Base-by-base conservation (phyloP, 2,329 filamentous ascomycete genomes). In the Venturia aucupariae region DNA sequence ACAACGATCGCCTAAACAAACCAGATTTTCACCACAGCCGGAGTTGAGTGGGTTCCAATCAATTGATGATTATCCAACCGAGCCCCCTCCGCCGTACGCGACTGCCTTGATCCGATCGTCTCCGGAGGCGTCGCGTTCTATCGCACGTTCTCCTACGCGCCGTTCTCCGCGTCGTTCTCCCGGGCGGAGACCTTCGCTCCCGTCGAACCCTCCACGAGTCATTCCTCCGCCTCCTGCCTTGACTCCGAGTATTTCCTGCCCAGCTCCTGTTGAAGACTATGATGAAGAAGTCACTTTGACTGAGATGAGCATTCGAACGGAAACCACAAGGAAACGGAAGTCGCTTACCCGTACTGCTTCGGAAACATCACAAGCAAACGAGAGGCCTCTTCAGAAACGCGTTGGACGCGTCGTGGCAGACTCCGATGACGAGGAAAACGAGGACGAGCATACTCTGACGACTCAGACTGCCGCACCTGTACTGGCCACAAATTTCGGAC, bases 1-100 rank as follows among this genome's bases (percentile, higher is more conserved):
- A 17, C 44, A 39, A 17, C 48, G 35, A 44, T 65, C 64, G 8
- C 60, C 64, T 8, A 62, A 60, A 42, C 41, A 46, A 30, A 32
- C n/a, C 17, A 35, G 24, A 15, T 22, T 38, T 39, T 48, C 61
- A 30, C 32, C 59, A 32, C 41, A 30, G 44, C 22, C 62, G 3
- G 30, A 38, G 6, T 42, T 44, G 30, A 39, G 22, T n/a, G 63
- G 55, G 15, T 64, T 64, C 24, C 30, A 55, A 35, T 61, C 63
- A n/a, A 64, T 64, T 13, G 63, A 64, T 35, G 63, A 64, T 11
- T 64, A 61, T 48, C 64, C 60, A 4, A 63, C 22, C 32, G 64
- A 65, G 13, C 64, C 64, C 27, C 64, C 64, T 15, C 64, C 64
- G 32, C 51, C 64, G 1, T 65, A 65, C 48, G 32, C 60, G 19